phyloP scores from a whole-genome alignment of 495 filamentous ascomycete genomes.

The Xylaria flabelliformis region DNA sequence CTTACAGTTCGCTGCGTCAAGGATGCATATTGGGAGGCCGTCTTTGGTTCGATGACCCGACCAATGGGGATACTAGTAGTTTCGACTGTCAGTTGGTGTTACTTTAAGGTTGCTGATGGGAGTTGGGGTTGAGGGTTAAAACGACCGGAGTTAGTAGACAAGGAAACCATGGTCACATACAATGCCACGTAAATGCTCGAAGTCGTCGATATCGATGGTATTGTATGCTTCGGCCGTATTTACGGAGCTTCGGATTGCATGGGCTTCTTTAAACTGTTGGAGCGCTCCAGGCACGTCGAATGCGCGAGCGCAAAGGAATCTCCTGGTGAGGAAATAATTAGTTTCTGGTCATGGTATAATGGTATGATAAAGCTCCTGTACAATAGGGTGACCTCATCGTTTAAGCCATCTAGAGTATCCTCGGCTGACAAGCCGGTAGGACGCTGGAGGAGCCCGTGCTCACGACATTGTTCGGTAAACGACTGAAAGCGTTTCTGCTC shows the following conservation, averaged over 20 bases:
- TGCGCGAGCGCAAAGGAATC: constrained; percentile 20
- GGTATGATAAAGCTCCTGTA: background rate
- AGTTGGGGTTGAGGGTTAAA: background rate
- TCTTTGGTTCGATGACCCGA: constrained; percentile 19
- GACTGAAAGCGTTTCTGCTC: constrained; percentile 16
- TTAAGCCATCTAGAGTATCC: constrained; percentile 17
- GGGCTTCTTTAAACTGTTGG: constrained; percentile 21
- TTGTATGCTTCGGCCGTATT: constrained; percentile 13
- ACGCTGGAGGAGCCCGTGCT: constrained; percentile 14
- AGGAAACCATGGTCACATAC: background rate
- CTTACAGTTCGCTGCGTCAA: constrained; percentile 17
- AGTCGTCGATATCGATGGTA: constrained; percentile 23
- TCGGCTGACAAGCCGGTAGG: constrained; percentile 10
- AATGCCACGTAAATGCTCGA: constrained; percentile 15
- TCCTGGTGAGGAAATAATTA: background rate
- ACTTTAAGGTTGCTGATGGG: background rate
- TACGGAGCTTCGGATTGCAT: constrained; percentile 3
- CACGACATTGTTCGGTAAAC: constrained; percentile 12
- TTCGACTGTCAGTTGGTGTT: background rate
- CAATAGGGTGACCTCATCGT: constrained; percentile 16
- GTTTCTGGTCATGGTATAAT: background rate
- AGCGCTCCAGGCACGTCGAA: constrained; percentile 17
- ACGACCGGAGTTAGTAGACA: background rate
- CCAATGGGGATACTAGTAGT: constrained; percentile 22
- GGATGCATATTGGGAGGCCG: constrained; percentile 16